A percentile compares a stretch with the other conserved stretches of the same genome.
These are phyloP conservation scores for Astragalus glycyphyllos DNA, from an alignment of 306 rosid species.

Conservation along the genomic window DNA sequence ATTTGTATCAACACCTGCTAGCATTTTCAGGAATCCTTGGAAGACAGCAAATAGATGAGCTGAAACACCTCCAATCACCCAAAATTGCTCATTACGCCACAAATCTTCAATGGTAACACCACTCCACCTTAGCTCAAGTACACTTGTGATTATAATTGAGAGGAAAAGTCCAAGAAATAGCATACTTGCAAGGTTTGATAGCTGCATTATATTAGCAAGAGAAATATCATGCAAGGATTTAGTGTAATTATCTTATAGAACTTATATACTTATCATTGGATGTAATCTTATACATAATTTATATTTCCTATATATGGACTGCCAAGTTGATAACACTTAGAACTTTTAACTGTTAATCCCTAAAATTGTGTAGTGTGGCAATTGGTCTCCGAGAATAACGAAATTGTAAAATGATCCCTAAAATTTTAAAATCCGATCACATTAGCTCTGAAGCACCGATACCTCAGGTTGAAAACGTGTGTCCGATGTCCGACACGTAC, in stretches of 20 bases:
- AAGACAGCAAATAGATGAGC: slow-evolving; percentile 96
- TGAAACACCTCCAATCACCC: slow-evolving; percentile 99
- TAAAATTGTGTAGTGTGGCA: no score
- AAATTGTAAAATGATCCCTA: no score
- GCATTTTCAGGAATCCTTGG: slow-evolving; percentile 92
- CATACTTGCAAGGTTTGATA: slow-evolving; percentile 87
- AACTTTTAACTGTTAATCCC: no score
- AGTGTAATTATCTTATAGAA: neutral
- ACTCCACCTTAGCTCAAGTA: slow-evolving; percentile 94
- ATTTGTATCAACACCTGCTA: slow-evolving; percentile 92
- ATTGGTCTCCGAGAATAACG: no score
- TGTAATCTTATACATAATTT: neutral
- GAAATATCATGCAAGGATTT: slow-evolving; percentile 5
- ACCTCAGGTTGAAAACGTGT: no score
- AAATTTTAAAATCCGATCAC: no score
- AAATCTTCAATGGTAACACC: slow-evolving; percentile 82
- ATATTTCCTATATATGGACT: neutral
- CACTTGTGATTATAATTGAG: slow-evolving; percentile 80
- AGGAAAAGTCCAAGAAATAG: slow-evolving; percentile 94
- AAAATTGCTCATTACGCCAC: slow-evolving; percentile 97
- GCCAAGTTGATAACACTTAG: neutral
- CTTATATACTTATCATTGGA: neutral
- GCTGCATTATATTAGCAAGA: slow-evolving; percentile 60
- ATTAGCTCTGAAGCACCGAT: no score
- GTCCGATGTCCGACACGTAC: no score